Evolutionary conservation across 83 land plant species (phyloP), one percentile per base, ranked within the genome.

Genomic region (Diphasiastrum complanatum): DNA sequence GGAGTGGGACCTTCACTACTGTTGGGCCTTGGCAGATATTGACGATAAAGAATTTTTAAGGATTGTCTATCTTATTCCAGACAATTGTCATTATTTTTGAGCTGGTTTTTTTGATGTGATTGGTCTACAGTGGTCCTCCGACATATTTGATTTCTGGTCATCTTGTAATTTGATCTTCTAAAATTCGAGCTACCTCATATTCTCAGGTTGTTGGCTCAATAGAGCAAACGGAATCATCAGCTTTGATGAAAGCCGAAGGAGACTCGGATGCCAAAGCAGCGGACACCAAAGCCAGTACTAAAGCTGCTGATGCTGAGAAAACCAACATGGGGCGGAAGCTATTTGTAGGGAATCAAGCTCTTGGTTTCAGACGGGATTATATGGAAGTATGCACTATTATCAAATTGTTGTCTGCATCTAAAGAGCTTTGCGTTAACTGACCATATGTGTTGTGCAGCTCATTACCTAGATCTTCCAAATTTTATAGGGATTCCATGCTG

Each of bases 311-410:
- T n/a, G 46, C 79, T 5, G 79, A 79, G 10, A 83, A 83, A 61
- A 30, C 61, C 14, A 91, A 91, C 67, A 61, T 77, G 45, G 81
- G 82, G 37, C 72, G 85, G 14, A 88, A 78, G 54, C 58, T 87
- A 3, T 92, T 81, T 83, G 88, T 86, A 2, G 97, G 97, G 24
- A 54, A 81, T 33, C 95, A 87, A 75, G 81, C 90, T 33, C 33
- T 91, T 52, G 87, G 84, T 12, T 87, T 57, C 58, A 75, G 97
- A 3, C 72, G 97, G 1, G 97, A 91, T 65, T 51, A 80, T 69
- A 91, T 91, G 97, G 97, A 91, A 87, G 97, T 91, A 57, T 45
- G 1, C 20, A 31, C 27, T 67, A 14, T 35, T 19, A 29, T 2
- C 2, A 19, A 14, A 35, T 51, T 5, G 12, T 29, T 11, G 20